A percentile compares a stretch with the other conserved stretches of the same genome.
These are phyloP conservation scores for Podila clonocystis DNA, from an alignment of 192 early-diverging fungal species.

Conservation along the genomic window DNA sequence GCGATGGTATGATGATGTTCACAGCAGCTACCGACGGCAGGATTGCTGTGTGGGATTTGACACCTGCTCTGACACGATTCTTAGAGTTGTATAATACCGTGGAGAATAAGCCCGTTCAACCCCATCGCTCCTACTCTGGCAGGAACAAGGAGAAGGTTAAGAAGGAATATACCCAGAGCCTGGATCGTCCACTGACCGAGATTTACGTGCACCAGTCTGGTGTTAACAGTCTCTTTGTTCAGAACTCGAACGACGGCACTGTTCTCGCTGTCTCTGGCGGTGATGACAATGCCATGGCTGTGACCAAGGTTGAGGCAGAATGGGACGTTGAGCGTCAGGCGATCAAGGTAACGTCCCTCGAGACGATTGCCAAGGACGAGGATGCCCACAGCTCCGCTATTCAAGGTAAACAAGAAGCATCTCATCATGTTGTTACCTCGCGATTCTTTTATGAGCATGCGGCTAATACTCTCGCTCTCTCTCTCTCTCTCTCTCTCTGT, in stretches of 20 bases:
- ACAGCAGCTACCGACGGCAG: conserved; percentile 67
- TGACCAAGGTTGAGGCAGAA: conserved; percentile 22
- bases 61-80: conserved; percentile 25
- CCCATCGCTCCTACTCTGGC: conserved; percentile 11
- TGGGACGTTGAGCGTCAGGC: conserved; percentile 5
- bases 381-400: conserved; percentile 78
- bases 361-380: conserved; percentile 29
- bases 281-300: conserved; percentile 75
- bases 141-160: conserved; percentile 15
- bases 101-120: conserved; percentile 2
- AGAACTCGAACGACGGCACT: conserved; percentile 10
- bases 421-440: background rate
- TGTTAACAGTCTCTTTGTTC: conserved; percentile 73
- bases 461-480: background rate
- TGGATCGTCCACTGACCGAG: conserved; percentile 8
- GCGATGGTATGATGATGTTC: conserved; percentile 57
- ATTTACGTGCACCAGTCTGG: conserved; percentile 72
- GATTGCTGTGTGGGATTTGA: conserved; percentile 63
- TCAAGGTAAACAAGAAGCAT: conserved; percentile 55
- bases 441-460: background rate
- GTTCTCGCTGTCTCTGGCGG: conserved; percentile 74
- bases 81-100: conserved; percentile 8
- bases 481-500: conserved; percentile 6
- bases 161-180: conserved; percentile 18
- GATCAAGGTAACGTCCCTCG: background rate